Evolutionary conservation across 129 eudicot species (phyloP).

Genomic region (Saussurea involucrata): DNA sequence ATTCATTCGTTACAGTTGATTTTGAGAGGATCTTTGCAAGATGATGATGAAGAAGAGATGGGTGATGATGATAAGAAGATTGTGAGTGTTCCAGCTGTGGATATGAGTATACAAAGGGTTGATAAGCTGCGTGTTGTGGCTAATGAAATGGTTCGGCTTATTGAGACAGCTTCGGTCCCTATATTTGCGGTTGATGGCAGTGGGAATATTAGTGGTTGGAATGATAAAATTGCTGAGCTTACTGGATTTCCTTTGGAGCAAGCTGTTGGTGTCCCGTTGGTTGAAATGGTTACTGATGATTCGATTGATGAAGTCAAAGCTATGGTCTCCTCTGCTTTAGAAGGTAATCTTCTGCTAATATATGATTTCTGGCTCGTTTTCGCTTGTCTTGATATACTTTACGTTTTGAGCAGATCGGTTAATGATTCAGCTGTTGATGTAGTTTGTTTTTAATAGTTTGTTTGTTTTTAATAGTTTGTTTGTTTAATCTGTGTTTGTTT

Average conservation of each 20-base stretch:
- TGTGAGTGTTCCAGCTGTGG: conserved; percentile 55
- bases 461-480: background rate
- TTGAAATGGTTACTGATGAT: conserved; percentile 54
- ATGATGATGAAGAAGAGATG: conserved; percentile 28
- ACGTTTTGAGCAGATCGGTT: background rate
- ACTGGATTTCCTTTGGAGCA: conserved; percentile 55
- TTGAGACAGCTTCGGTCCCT: conserved; percentile 86
- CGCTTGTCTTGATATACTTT: background rate
- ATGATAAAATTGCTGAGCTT: conserved; percentile 60
- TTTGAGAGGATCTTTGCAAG: conserved; percentile 66
- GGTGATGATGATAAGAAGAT: conserved; percentile 55
- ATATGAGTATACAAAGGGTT: conserved; percentile 45
- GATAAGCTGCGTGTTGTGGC: conserved; percentile 66
- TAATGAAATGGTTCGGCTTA: conserved; percentile 79
- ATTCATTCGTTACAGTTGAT: conserved; percentile 80
- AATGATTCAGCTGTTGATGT: background rate
- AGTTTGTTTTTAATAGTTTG: background rate
- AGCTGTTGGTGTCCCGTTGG: conserved; percentile 61
- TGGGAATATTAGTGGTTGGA: conserved; percentile 81
- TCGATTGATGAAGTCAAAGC: conserved; percentile 41
- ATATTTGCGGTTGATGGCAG: conserved; percentile 74
- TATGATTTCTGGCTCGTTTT: background rate
- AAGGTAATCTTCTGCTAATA: conserved; percentile 44
- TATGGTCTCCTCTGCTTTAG: conserved; percentile 59
- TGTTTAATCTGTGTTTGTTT: background rate